Base-by-base conservation (phyloP, 208 protist genomes). In the Trypanosoma cruzi region DNA sequence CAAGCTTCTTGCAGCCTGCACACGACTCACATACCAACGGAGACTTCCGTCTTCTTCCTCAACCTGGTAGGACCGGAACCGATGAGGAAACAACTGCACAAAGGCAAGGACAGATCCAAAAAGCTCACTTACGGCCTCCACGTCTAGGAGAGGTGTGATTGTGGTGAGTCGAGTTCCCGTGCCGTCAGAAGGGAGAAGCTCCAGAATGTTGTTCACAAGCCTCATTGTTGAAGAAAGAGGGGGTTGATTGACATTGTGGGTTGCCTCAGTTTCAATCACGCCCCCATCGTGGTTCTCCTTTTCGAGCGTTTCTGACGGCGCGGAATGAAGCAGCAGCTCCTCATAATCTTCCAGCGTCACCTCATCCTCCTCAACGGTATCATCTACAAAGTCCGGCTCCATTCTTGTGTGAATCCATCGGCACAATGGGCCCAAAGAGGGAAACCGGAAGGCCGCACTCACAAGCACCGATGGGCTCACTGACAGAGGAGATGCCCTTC, bases 321-420 rank as follows among this genome's bases (percentile, higher is more conserved):
- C 56, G 16, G 77, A 75, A 26, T 79, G 60, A 14, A 91, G 31
- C 31, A 94, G 70, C 14, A 94, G 48, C 5, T 80, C 77, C 58
- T 94, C 88, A 68, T 91, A 94, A 8, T 82, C 88, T 46, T 89
- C 81, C 28, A 90, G 73, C 36, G 79, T 84, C 29, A 64, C 48
- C 16, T 75, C 63, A 36, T 80, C 69, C 40, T 64, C 46, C 31
- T 77, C 71, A 44, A 53, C 37, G 34, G 16, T 48, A 24, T 50
- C 37, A 58, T 31, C 5, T 52, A 3, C 29, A 26, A 56, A 18
- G 29, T 20, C 29, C 22, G 36, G 16, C n/a, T 36, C 24, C 24
- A 50, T 18, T 28, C 4, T 52, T 7, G 36, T 49, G 34, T 62
- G 57, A 1, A 48, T 28, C 11, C 50, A 68, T n/a, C 26, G n/a